A percentile compares a stretch with the other conserved stretches of the same genome.
These are phyloP conservation scores for Schizopora paradoxa DNA, from an alignment of 1,284 basidiomycete species.

Conservation along the genomic window DNA sequence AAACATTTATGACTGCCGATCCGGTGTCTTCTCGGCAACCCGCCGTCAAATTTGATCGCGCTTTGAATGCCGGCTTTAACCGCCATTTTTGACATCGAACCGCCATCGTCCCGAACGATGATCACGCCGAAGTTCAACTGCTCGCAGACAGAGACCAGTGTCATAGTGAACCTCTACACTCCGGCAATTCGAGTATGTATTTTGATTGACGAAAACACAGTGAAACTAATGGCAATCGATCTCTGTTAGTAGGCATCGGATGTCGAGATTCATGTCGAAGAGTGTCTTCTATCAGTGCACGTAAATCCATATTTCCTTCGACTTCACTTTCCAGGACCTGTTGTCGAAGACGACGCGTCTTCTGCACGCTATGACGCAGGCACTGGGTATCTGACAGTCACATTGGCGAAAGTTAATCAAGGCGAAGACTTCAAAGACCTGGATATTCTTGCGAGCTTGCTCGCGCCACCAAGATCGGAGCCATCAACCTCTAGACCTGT, in stretches of 20 bases:
- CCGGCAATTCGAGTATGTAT: constrained; percentile 65
- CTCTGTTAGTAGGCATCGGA: constrained; percentile 59
- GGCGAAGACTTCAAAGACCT: constrained; percentile 69
- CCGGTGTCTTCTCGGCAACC: not conserved
- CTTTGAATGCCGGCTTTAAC: not conserved
- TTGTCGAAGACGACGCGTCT: constrained; percentile 63
- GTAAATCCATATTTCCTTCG: constrained; percentile 79
- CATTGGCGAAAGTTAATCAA: constrained; percentile 57
- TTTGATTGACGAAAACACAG: constrained; percentile 11
- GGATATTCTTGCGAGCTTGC: constrained; percentile 67
- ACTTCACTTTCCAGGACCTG: constrained; percentile 50
- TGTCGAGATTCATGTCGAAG: constrained; percentile 71
- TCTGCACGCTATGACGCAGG: constrained; percentile 68
- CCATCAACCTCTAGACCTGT: constrained; percentile 34
- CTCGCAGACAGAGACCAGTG: constrained; percentile 54
- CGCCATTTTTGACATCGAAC: constrained; percentile 2
- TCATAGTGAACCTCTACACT: constrained; percentile 64
- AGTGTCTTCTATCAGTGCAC: constrained; percentile 63
- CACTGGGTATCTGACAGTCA: constrained; percentile 65
- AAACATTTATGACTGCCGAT: not conserved
- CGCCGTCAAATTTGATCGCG: not conserved
- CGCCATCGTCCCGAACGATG: constrained; percentile 44
- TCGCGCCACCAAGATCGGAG: constrained; percentile 55
- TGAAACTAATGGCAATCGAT: constrained; percentile 26
- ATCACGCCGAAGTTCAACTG: constrained; percentile 78